Evolutionary conservation across 2,329 filamentous ascomycete species (phyloP).

Genomic region (Claviceps citrina): DNA sequence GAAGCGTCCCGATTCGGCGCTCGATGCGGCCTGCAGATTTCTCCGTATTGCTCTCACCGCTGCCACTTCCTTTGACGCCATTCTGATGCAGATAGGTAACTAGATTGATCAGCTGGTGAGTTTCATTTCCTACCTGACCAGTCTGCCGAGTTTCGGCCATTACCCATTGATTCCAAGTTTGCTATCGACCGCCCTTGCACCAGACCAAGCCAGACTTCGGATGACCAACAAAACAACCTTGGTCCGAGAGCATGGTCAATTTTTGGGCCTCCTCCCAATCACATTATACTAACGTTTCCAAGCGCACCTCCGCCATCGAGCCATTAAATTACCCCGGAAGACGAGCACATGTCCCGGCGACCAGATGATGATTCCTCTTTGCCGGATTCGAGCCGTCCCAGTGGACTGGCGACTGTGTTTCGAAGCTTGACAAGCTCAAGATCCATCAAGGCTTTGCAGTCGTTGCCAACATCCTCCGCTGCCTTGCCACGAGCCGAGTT

Average conservation of each 20-base stretch:
- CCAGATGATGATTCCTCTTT: constrained; percentile 40
- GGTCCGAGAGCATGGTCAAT: background rate
- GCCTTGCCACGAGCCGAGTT: constrained; percentile 29
- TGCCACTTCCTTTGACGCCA: background rate
- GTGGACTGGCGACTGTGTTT: constrained; percentile 48
- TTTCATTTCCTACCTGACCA: background rate
- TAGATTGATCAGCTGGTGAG: constrained; percentile 3
- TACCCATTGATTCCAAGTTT: background rate
- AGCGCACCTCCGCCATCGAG: constrained; percentile 6
- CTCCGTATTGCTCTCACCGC: background rate
- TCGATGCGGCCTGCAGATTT: constrained; percentile 2
- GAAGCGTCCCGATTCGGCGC: background rate
- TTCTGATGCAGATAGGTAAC: constrained; percentile 1
- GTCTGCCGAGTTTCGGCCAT: background rate
- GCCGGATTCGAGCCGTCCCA: constrained; percentile 38
- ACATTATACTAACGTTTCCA: background rate
- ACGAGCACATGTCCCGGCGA: constrained; percentile 44
- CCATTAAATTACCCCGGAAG: constrained; percentile 7
- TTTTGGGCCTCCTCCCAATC: no score
- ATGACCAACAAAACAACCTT: background rate
- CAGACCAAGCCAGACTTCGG: background rate
- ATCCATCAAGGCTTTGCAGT: constrained; percentile 34
- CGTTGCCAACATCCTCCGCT: constrained; percentile 23
- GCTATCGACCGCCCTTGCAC: background rate
- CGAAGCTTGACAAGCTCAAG: constrained; percentile 44